Conservation (phyloP, 164 flowering plant species). For the Stephania yunnanensis region DNA sequence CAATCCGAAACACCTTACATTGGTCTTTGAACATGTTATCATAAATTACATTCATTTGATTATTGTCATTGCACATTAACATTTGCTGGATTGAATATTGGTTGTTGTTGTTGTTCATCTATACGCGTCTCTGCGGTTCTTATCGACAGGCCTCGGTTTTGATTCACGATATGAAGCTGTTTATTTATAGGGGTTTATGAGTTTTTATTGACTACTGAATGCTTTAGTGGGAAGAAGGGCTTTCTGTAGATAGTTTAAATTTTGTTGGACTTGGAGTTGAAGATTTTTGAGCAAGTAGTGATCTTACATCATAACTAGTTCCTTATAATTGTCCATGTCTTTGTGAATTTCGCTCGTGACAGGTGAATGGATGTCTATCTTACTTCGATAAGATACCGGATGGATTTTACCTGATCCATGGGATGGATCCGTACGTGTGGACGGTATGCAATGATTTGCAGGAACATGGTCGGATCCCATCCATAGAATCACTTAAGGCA, state of each 20-base stretch:
- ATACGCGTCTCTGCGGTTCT: neutral
- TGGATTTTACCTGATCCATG: conserved; percentile 84
- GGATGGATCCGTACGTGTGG: conserved; percentile 94
- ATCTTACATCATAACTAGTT: neutral
- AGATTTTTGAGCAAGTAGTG: neutral
- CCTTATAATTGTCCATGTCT: neutral
- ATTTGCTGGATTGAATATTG: neutral
- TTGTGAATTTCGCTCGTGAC: conserved; percentile 18
- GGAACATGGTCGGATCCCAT: conserved; percentile 84
- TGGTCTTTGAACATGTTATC: no score
- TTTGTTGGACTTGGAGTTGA: neutral
- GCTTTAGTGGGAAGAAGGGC: neutral
- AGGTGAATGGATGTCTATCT: conserved; percentile 94
- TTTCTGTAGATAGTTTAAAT: neutral
- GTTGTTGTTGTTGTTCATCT: neutral
- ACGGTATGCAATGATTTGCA: conserved; percentile 70
- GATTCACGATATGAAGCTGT: neutral
- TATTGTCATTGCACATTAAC: neutral
- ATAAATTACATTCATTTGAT: no score
- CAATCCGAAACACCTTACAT: no score
- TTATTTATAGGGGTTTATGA: neutral
- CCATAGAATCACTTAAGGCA: conserved; percentile 66
- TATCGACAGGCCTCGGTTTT: neutral
- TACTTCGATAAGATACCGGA: conserved; percentile 85
- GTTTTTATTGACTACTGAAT: neutral